Base-by-base conservation (phyloP, 1,139 yeast genomes). In the Suhomyces bribrorum region DNA sequence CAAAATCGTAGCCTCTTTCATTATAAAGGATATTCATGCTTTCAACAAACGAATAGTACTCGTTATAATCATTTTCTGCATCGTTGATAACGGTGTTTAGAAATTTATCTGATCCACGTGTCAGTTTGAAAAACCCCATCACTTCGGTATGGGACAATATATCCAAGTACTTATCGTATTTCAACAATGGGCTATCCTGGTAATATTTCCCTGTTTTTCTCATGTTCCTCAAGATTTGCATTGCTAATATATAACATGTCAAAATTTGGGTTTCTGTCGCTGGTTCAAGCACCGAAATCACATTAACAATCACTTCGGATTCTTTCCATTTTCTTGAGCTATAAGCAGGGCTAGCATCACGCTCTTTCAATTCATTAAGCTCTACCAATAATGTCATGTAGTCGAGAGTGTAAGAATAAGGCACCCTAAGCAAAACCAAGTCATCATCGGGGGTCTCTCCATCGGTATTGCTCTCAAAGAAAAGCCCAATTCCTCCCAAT, bases 401-500 rank as follows among this genome's bases (percentile, higher is more conserved):
- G 44, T 64, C 68, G 32, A 68, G 57, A 0, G 65, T 54, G 2
- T 57, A 34, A 3, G n/a, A 15, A n/a, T 40, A 35, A 5, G 54
- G 54, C 7, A 50, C 38, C 4, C 47, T 39, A 11, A 50, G 46
- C 2, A 51, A 24, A 4, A 38, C 36, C 29, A 46, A 28, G 26
- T 48, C 53, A 11, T 42, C 41, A 1, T 35, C 28, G 8, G 41
- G 32, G 4, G 43, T 37, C 13, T 31, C 37, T 7, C 26, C 34
- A 3, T 12, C 13, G 9, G 9, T 29, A 6, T 28, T 26, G 11
- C 16, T 29, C 11, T 50, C 47, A 30, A 56, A 57, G 39, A 61
- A 55, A n/a, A 67, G 38, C 7, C 73, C 73, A n/a, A 48, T 47
- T 4, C 73, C 73, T 5, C 73, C 73, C 14, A 63, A 46, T 2